Evolutionary conservation across 768 basidiomycete genomes (phyloP), one percentile per base, ranked within the genome.

Genomic region (Xerocomus spinulosus): DNA sequence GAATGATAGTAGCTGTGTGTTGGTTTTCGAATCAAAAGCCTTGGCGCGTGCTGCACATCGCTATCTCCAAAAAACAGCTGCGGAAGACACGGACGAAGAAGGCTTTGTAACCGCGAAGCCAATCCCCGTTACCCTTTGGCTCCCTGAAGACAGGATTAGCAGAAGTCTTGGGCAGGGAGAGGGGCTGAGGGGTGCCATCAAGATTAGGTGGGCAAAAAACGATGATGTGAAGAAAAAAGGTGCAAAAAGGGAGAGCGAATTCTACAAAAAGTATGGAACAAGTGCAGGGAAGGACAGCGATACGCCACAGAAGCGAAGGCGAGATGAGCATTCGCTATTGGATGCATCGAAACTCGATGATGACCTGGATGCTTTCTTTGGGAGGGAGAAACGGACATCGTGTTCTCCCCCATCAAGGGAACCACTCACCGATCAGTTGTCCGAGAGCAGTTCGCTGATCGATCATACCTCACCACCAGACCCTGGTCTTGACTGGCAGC

Each of bases 141-240:
- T 89, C 0, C 79, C 87, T 18, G 84, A 90, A 59, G 80, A 87
- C 45, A 80, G 87, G 24, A 85, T 91, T 39, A 84, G 77, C 58
- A 76, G 71, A 55, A 86, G 80, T 45, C 70, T 92, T 29, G 87
- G 87, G 15, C 78, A 80, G 51, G 78, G 84, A 3, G 76, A 80
- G 49, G 85, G 83, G 3, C 60, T 90, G 26, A 82, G 80, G 58
- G 87, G 83, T 12, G 56, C 63, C 6, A 74, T 92, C 33, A 72
- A 70, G 46, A 84, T 92, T 80, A 79, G 90, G 21, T 90, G 86
- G 87, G 90, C 90, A 1, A 72, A 68, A 49, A 59, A 56, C 23
- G 77, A 79, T 24, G 90, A 92, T 56, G 76, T 89, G 37, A 92
- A 92, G 73, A 80, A 85, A 70, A 79, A 74, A 42, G 87, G 85